Percentiles rank a stretch among this genome's conserved stretches.
phyloP scores from a whole-genome alignment of 108 stramenopile genomes.

The Cylindrotheca fusiformis region DNA sequence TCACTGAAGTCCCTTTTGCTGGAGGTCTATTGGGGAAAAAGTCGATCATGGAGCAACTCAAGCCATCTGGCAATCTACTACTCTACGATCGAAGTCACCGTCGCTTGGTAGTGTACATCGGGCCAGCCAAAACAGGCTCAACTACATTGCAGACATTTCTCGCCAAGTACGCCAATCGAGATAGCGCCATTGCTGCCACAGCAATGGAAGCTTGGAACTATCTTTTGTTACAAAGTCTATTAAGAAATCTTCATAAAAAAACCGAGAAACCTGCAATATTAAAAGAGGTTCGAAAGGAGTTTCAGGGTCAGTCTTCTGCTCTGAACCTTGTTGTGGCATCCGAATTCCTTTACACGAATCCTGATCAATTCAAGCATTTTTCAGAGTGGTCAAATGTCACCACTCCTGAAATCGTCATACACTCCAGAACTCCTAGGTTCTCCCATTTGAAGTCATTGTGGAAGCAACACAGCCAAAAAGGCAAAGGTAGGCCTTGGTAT shows the following conservation, averaged over 20 bases:
- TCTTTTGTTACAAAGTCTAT: neutral
- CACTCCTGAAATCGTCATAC: neutral
- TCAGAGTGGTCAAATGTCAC: neutral
- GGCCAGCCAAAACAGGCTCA: constrained; percentile 8
- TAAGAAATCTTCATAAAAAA: neutral
- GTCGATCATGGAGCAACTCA: too few species aligned
- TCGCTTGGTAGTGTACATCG: neutral
- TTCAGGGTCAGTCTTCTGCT: neutral
- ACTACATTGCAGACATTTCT: too few species aligned
- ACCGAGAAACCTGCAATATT: too few species aligned
- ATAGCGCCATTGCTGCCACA: too few species aligned
- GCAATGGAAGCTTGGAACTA: constrained; percentile 3
- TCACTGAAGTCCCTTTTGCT: too few species aligned
- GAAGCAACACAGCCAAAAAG: constrained; percentile 1
- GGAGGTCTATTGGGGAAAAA: too few species aligned
- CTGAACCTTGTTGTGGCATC: neutral
- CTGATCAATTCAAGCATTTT: neutral
- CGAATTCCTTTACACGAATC: neutral
- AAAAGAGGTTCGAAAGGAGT: neutral
- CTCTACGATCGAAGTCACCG: too few species aligned
- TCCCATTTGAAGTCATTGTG: constrained; percentile 1
- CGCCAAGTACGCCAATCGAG: neutral
- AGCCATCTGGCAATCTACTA: too few species aligned
- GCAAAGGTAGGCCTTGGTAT: neutral
- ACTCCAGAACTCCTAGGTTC: neutral